phyloP scores from a whole-genome alignment of 2,329 filamentous ascomycete genomes.

The Colletotrichum gloeosporioides region DNA sequence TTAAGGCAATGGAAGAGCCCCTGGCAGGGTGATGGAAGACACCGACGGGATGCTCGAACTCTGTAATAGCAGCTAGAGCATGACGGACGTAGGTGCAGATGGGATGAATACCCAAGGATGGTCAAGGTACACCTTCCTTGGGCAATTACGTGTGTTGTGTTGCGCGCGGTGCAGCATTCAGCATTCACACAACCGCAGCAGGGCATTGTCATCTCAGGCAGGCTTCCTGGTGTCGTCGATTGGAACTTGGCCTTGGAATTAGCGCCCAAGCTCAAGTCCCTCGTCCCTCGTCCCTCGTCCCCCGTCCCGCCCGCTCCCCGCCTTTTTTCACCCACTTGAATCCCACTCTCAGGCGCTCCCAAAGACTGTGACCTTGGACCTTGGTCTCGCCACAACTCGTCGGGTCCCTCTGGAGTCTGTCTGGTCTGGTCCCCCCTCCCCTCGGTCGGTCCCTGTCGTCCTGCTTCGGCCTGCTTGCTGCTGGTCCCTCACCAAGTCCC shows the following conservation, averaged over 20 bases:
- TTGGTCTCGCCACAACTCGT: slow-evolving; percentile 2
- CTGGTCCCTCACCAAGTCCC: not conserved
- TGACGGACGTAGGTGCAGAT: not conserved
- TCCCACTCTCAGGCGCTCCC: slow-evolving; percentile 9
- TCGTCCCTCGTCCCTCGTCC: not conserved
- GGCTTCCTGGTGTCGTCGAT: not conserved
- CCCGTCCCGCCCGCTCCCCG: slow-evolving; percentile 11
- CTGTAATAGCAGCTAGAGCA: not conserved
- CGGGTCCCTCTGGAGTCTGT: not conserved
- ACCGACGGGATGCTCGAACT: not conserved
- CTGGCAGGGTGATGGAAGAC: not conserved
- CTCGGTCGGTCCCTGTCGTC: not conserved
- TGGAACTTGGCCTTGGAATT: slow-evolving; percentile 19
- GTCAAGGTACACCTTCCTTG: not conserved
- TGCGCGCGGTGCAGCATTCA: not conserved
- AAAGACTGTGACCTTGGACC: slow-evolving; percentile 1
- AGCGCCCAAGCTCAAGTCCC: slow-evolving; percentile 14
- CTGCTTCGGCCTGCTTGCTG: not conserved
- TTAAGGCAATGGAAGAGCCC: not conserved
- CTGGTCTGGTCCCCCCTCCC: not conserved
- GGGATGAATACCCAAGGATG: not conserved
- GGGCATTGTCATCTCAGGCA: not conserved
- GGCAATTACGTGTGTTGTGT: not conserved
- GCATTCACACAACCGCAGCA: not conserved
- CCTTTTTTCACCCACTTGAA: slow-evolving; percentile 13